Evolutionary conservation across 106 monocot genomes (phyloP), one percentile per base, ranked within the genome.

Genomic region (Apostasia shenzhenica): DNA sequence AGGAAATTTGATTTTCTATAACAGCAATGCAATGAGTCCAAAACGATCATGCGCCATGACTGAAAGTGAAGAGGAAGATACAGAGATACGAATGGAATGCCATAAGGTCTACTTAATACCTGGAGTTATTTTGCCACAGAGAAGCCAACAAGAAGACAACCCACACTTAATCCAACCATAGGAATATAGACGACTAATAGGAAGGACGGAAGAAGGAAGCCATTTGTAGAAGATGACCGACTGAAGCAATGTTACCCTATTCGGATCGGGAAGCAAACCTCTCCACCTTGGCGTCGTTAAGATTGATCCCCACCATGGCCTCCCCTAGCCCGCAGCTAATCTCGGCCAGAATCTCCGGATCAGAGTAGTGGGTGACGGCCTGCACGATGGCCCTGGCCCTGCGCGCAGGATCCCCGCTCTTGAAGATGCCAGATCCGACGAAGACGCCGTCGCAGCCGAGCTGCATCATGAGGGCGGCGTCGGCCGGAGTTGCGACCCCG

Each of bases 401-500:
- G 48, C 67, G 50, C 4, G 82, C 67, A 7, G 82, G 82, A 5
- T 82, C 78, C 54, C 78, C 82, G 45, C 78, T 82, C 75, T 82
- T 82, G 61, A 82, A 82, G 45, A 82, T 71, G 6, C 82, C 78
- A 6, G 82, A 82, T 5, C 82, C 82, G 0, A 82, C 82, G 60
- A 82, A 82, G 44, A 82, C 82, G 45, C 82, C 82, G 51, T 82
- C 82, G 66, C 78, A 82, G 1, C 78, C 82, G 9, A 82, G 66
- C 71, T 82, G 82, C 82, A 82, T 82, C 82, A 82, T 82, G 38
- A 82, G 82, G 8, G 82, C 78, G 0, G 82, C 82, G 46, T 82
- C 82, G 8, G 78, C 82, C 0, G 74, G 82, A 2, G 82, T 82
- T 12, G 82, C 82, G 1, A 82, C 75, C 1, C 82, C 78, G 1